Evolutionary conservation across 768 basidiomycete species (phyloP), one percentile per base, ranked within the genome.

Genomic region (Termitomyces sp.): DNA sequence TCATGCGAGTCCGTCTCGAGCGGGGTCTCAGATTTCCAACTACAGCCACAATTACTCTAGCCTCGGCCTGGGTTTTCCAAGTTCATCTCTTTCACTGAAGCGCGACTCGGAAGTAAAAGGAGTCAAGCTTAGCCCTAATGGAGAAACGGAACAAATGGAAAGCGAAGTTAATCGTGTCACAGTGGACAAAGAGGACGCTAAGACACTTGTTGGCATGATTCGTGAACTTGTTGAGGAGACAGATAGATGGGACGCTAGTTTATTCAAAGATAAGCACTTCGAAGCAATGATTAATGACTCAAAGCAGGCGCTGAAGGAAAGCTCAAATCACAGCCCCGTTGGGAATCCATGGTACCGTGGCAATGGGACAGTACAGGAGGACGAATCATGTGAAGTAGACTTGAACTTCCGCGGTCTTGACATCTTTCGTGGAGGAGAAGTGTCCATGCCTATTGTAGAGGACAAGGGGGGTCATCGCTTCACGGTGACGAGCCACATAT

Each of bases 151-250:
- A 14, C 44, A 36, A 41, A 36, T 18, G 40, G 53, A 38, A 56
- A 47, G 32, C 20, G 35, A 40, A 53, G 30, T 38, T 1, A 43
- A 48, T 28, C 36, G 50, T 33, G 41, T 56, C 35, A 58, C 40
- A 40, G 18, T 46, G 13, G 61, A 66, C 8, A 62, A 64, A 10
- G 62, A 71, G 49, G 69, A 71, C 30, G 56, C 72, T 6, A 70
- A 75, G 50, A 67, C 69, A 32, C 64, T 81, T 38, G 65, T 79
- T 33, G 73, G 69, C 10, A 71, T 83, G 14, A 77, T 83, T 35
- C 73, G 74, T 16, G 79, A 82, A 64, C 73, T 83, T 38, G 77
- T 78, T 1, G 75, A 79, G 48, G 81, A 80, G 62, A 78, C 80
- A 18, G 79, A 70, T 51, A 75, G 75, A 40, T 83, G 82, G 82